Conservation (phyloP, 2,329 filamentous ascomycete species). For the Exserohilum rostratum region DNA sequence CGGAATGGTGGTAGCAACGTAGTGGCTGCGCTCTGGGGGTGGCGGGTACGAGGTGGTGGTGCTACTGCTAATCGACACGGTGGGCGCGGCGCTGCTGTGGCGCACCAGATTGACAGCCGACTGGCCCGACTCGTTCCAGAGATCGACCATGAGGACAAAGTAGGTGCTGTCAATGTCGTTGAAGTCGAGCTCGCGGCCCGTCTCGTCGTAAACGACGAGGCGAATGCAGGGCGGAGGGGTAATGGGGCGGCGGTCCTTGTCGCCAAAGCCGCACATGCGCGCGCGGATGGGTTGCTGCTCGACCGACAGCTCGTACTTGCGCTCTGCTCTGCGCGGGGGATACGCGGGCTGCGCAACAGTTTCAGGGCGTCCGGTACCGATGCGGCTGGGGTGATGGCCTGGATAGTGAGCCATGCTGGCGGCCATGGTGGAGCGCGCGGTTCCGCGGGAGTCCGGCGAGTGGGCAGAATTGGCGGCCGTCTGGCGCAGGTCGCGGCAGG, state of each 20-base stretch:
- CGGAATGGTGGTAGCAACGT: slow-evolving; percentile 45
- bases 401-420: slow-evolving; percentile 31
- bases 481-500: not conserved
- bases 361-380: slow-evolving; percentile 1
- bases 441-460: not conserved
- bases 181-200: slow-evolving; percentile 81
- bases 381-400: slow-evolving; percentile 46
- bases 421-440: not conserved
- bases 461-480: not conserved
- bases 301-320: slow-evolving; percentile 68
- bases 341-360: not conserved
- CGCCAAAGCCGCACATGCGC: slow-evolving; percentile 98
- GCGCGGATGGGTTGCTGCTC: slow-evolving; percentile 91
- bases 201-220: slow-evolving; percentile 78
- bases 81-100: slow-evolving; percentile 68
- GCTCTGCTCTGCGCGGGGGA: not conserved
- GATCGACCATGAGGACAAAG: slow-evolving; percentile 71
- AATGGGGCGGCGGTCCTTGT: slow-evolving; percentile 97
- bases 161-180: slow-evolving; percentile 73
- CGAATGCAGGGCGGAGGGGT: slow-evolving; percentile 93
- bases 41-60: slow-evolving; percentile 78
- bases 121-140: slow-evolving; percentile 67
- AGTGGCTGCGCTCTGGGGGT: slow-evolving; percentile 48
- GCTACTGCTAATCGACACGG: slow-evolving; percentile 76
- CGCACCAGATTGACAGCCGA: slow-evolving; percentile 72